Conservation (phyloP, 2,329 filamentous ascomycete species). For the Pseudogymnoascus sp. region DNA sequence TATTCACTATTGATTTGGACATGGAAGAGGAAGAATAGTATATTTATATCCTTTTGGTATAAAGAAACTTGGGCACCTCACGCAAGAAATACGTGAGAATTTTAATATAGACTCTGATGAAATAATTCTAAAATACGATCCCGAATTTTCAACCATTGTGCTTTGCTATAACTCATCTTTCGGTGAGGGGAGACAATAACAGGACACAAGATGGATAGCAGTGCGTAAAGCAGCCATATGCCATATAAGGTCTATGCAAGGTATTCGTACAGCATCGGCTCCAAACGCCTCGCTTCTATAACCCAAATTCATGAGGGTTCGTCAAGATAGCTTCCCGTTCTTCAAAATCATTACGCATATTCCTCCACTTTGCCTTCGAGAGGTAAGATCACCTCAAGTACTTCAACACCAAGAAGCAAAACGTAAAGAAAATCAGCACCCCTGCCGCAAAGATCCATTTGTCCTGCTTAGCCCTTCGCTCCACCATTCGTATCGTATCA, state of each 20-base stretch:
- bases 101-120: neutral
- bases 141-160: too few species aligned
- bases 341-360: neutral
- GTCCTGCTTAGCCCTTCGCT: slow-evolving; percentile 83
- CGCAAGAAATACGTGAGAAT: neutral
- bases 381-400: slow-evolving; percentile 54
- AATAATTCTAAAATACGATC: neutral
- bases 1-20: slow-evolving; percentile 62
- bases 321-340: neutral
- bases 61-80: neutral
- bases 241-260: neutral
- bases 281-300: neutral
- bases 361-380: neutral
- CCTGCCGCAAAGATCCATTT: slow-evolving; percentile 97
- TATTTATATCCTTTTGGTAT: neutral
- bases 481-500: slow-evolving; percentile 95
- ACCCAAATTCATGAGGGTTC: neutral
- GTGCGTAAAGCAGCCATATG: neutral
- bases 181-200: neutral
- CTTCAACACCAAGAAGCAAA: slow-evolving; percentile 86
- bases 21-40: neutral
- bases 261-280: slow-evolving; percentile 2
- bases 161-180: neutral
- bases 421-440: slow-evolving; percentile 77
- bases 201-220: neutral